Evolutionary conservation across 306 rosid genomes (phyloP).

Genomic region (Cotoneaster glaucophyllus): DNA sequence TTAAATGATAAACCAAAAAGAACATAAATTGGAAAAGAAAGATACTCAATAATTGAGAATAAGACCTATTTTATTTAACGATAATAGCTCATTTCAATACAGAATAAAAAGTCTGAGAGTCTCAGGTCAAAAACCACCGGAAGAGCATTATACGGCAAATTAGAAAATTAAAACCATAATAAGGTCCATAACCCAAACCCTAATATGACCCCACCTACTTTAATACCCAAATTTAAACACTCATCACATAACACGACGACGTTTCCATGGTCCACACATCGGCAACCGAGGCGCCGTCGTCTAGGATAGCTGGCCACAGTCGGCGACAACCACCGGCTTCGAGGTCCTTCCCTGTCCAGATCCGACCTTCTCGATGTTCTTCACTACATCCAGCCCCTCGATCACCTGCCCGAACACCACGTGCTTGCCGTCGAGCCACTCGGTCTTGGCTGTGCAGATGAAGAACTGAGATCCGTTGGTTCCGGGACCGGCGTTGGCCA

Average conservation of each 20-base stretch:
- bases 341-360: constrained; percentile 56
- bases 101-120: neutral
- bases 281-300: neutral
- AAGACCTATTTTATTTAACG: constrained; percentile 5
- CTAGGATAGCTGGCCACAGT: constrained; percentile 80
- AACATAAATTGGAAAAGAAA: neutral
- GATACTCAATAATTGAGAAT: neutral
- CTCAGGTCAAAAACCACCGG: constrained; percentile 1
- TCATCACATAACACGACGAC: neutral
- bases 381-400: constrained; percentile 66
- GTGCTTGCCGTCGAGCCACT: constrained; percentile 92
- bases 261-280: neutral
- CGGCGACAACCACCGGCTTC: constrained; percentile 54
- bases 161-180: neutral
- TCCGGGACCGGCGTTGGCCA: constrained; percentile 88
- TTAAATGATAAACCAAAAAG: neutral
- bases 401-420: constrained; percentile 80
- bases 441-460: constrained; percentile 74
- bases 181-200: constrained; percentile 5
- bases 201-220: neutral
- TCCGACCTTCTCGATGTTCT: constrained; percentile 63
- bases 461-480: constrained; percentile 98
- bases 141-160: neutral
- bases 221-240: neutral
- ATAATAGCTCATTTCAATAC: constrained; percentile 1